phyloP scores from a whole-genome alignment of 805 yeast genomes.

The Huiozyma naganishii region DNA sequence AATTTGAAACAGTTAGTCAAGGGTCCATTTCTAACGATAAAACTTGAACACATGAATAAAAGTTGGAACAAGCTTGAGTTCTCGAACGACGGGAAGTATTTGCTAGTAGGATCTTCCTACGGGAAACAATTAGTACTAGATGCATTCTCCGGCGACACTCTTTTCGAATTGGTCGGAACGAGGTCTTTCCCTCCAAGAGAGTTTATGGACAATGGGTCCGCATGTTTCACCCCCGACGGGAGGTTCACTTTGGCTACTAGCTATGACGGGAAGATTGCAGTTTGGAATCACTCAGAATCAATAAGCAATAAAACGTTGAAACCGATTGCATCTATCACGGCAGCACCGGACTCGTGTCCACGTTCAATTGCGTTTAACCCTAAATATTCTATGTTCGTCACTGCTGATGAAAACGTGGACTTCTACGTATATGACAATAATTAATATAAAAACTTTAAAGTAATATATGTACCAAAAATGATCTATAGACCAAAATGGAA shows the following conservation, averaged over 20 bases:
- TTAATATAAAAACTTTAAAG: background rate
- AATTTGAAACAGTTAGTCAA: slow-evolving; percentile 48
- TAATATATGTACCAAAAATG: too few relatives aligned
- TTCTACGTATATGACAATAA: slow-evolving; percentile 24
- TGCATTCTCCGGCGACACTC: slow-evolving; percentile 50
- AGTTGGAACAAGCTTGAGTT: slow-evolving; percentile 64
- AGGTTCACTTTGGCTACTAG: slow-evolving; percentile 49
- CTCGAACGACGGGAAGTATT: slow-evolving; percentile 60
- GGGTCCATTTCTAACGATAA: slow-evolving; percentile 42
- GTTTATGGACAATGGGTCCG: slow-evolving; percentile 43
- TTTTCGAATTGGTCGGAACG: slow-evolving; percentile 39
- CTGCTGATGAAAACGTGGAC: slow-evolving; percentile 30
- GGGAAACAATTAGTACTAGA: slow-evolving; percentile 55
- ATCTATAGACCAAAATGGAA: too few relatives aligned
- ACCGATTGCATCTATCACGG: slow-evolving; percentile 20
- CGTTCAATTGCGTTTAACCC: slow-evolving; percentile 34
- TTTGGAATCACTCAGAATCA: slow-evolving; percentile 39
- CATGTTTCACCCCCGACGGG: slow-evolving; percentile 60
- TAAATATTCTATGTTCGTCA: slow-evolving; percentile 30
- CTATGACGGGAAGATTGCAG: slow-evolving; percentile 39
- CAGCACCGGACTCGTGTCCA: slow-evolving; percentile 29
- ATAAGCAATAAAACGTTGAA: slow-evolving; percentile 20
- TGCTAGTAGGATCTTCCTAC: slow-evolving; percentile 48
- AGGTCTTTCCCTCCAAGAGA: slow-evolving; percentile 34
- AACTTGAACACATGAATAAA: slow-evolving; percentile 25